Evolutionary conservation across 2,329 filamentous ascomycete genomes (phyloP).

Genomic region (Xylariaceae sp.): DNA sequence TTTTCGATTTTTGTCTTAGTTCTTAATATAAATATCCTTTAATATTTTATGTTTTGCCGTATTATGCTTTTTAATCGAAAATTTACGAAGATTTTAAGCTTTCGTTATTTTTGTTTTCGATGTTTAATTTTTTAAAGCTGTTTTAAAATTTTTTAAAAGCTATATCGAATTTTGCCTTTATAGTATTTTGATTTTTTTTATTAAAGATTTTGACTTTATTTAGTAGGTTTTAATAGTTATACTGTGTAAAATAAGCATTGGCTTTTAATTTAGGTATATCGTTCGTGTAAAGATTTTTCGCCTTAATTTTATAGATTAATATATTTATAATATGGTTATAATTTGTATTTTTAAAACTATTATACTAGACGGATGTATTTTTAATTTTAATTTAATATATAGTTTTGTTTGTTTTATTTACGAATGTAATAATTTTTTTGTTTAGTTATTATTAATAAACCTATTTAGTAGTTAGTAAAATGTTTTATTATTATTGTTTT

Average conservation of each 20-base stretch:
- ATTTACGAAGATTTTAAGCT: not conserved
- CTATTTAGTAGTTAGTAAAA: too few relatives aligned
- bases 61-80: too few relatives aligned
- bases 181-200: not conserved
- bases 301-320: not conserved
- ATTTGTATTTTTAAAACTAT: not conserved
- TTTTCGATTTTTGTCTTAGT: too few relatives aligned
- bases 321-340: not conserved
- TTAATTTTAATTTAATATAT: too few relatives aligned
- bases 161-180: not conserved
- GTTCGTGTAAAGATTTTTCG: not conserved
- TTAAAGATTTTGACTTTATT: not conserved
- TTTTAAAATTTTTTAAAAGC: not conserved
- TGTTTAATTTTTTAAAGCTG: not conserved
- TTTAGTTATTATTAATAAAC: too few relatives aligned
- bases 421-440: too few relatives aligned
- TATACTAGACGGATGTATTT: too few relatives aligned
- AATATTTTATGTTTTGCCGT: too few relatives aligned
- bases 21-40: too few relatives aligned
- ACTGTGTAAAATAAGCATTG: not conserved
- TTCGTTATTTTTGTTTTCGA: not conserved
- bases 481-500: too few relatives aligned
- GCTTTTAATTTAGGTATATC: not conserved
- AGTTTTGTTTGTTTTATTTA: too few relatives aligned
- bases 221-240: not conserved